These are phyloP conservation scores for Schizopora paradoxa DNA, from an alignment of 1,284 basidiomycete genomes.

Conservation along the genomic window DNA sequence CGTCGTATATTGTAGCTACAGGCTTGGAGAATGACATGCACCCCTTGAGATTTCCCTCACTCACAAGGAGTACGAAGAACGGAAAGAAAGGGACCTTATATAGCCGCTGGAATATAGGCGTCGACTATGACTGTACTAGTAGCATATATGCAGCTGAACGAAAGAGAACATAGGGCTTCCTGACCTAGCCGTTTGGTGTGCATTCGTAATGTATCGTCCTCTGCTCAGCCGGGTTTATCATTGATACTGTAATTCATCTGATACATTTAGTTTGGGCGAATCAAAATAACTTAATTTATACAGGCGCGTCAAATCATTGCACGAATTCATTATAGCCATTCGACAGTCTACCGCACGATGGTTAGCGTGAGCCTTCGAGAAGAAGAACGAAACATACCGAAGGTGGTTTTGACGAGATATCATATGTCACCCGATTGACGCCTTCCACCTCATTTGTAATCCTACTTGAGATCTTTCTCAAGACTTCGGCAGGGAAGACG, in stretches of 20 bases:
- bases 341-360: constrained; percentile 36
- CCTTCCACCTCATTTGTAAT: constrained; percentile 98
- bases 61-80: constrained; percentile 63
- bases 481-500: constrained; percentile 89
- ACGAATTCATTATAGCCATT: constrained; percentile 38
- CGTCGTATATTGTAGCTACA: constrained; percentile 2
- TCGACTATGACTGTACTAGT: no score
- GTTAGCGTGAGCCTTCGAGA: constrained; percentile 13
- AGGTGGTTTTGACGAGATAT: constrained; percentile 97
- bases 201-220: no score
- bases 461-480: constrained; percentile 89
- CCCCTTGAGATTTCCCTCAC: constrained; percentile 64
- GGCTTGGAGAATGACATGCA: constrained; percentile 10
- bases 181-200: no score
- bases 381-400: constrained; percentile 49
- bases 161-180: no score
- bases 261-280: no score
- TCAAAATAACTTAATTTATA: no score
- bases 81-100: no score
- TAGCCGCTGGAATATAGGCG: no score
- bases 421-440: constrained; percentile 92
- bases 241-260: no score
- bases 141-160: no score
- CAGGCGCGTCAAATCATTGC: no score
- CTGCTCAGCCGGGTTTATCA: no score